phyloP scores from a whole-genome alignment of 345 rosid species.

The Arabidopsis arenosa region DNA sequence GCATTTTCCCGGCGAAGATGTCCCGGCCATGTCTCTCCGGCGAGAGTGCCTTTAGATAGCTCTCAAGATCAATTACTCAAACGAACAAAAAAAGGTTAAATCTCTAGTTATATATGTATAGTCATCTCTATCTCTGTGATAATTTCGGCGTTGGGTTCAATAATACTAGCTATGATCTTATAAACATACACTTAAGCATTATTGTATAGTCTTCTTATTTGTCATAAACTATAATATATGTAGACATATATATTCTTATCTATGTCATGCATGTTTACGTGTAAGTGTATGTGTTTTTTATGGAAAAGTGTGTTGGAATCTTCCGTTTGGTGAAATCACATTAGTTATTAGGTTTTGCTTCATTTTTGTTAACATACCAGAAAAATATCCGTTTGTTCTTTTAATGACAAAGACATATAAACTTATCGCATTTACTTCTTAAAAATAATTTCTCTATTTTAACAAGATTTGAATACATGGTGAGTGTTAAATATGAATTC shows the following conservation, averaged over 20 bases:
- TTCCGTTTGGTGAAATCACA: constrained; percentile 48
- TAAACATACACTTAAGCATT: constrained; percentile 8
- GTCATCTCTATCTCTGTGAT: constrained; percentile 11
- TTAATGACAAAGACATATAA: constrained; percentile 40
- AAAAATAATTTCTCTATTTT: background rate
- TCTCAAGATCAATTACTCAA: constrained; percentile 18
- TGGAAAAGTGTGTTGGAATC: constrained; percentile 48
- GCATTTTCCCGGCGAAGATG: constrained; percentile 37
- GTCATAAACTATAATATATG: constrained; percentile 31
- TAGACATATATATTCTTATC: constrained; percentile 23
- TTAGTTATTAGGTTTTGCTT: constrained; percentile 45
- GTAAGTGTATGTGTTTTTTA: constrained; percentile 34
- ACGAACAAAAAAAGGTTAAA: background rate
- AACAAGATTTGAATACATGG: background rate
- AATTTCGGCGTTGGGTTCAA: constrained; percentile 28
- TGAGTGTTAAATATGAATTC: constrained; percentile 27
- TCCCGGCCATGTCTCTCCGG: constrained; percentile 40
- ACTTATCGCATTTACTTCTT: constrained; percentile 19
- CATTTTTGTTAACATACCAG: constrained; percentile 47
- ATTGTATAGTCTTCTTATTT: constrained; percentile 28
- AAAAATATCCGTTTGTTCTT: constrained; percentile 46
- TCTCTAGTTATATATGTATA: constrained; percentile 23
- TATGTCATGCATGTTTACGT: constrained; percentile 44
- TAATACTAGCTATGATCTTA: constrained; percentile 1
- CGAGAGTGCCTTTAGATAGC: background rate